Conservation (phyloP, 257 asterid genomes). For the Fraxinus americana region DNA sequence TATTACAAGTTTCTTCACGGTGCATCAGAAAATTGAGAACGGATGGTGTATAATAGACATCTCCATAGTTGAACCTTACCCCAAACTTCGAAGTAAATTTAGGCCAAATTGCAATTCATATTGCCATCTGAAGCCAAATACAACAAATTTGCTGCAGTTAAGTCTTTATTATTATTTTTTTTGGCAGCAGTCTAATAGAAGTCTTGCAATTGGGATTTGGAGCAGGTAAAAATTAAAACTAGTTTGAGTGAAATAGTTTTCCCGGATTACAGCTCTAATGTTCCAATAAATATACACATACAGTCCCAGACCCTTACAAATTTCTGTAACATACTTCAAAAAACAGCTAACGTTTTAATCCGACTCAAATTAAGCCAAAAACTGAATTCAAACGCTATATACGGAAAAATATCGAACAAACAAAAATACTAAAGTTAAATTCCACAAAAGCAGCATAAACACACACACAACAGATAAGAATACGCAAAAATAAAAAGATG, state of each 20-base stretch:
- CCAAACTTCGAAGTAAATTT: background rate
- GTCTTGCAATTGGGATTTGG: background rate
- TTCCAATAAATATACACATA: background rate
- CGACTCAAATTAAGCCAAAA: background rate
- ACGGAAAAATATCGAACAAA: background rate
- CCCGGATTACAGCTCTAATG: background rate
- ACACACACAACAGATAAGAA: background rate
- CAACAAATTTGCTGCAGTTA: background rate
- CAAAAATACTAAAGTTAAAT: constrained; percentile 3
- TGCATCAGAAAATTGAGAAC: background rate
- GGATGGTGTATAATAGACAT: background rate
- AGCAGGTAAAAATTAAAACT: background rate
- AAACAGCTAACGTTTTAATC: background rate
- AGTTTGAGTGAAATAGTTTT: background rate
- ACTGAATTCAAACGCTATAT: background rate
- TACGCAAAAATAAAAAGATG: background rate
- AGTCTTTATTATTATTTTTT: no score
- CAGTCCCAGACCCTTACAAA: background rate
- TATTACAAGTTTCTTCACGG: background rate
- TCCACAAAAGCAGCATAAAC: background rate
- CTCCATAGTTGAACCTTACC: background rate
- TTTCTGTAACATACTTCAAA: background rate
- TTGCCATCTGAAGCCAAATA: background rate
- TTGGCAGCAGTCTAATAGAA: background rate
- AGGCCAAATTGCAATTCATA: background rate